A percentile compares a stretch with the other conserved stretches of the same genome.
Conservation (phyloP, 805 yeast genomes). For the Kluyveromyces siamensis region DNA sequence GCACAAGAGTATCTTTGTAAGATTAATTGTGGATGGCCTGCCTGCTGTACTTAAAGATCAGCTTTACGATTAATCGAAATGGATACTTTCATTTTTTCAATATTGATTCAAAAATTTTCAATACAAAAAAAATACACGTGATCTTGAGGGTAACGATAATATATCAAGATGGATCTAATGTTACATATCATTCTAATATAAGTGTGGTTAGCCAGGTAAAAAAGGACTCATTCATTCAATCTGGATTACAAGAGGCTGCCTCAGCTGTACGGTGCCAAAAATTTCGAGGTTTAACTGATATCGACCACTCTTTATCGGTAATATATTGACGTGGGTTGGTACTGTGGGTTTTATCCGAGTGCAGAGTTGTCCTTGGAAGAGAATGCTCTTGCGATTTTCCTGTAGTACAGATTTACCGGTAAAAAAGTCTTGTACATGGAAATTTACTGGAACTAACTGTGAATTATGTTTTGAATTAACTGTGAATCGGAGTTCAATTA, state of each 20-base stretch:
- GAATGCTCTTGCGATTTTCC: not conserved
- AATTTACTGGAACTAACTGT: not conserved
- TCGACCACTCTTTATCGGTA: not conserved
- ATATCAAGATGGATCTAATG: too few species aligned
- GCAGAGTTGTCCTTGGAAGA: not conserved
- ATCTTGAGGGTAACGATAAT: not conserved
- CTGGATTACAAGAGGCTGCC: not conserved
- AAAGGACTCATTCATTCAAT: not conserved
- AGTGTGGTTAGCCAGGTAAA: too few species aligned
- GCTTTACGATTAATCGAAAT: too few species aligned
- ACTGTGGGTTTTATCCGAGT: not conserved
- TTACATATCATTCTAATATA: too few species aligned
- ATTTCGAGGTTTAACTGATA: not conserved
- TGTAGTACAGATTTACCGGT: not conserved
- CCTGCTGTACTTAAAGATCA: too few species aligned
- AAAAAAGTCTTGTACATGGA: not conserved
- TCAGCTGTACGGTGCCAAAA: not conserved
- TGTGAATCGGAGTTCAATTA: constrained; percentile 6
- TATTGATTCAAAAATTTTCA: not conserved
- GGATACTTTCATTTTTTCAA: not conserved
- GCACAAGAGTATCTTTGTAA: not conserved
- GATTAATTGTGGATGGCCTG: not conserved
- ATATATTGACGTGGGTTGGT: not conserved
- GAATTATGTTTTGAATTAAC: constrained; percentile 1
- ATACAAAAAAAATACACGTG: not conserved